These are phyloP conservation scores for Macrolepiota albuminosa DNA, from an alignment of 768 basidiomycete species.

Conservation along the genomic window DNA sequence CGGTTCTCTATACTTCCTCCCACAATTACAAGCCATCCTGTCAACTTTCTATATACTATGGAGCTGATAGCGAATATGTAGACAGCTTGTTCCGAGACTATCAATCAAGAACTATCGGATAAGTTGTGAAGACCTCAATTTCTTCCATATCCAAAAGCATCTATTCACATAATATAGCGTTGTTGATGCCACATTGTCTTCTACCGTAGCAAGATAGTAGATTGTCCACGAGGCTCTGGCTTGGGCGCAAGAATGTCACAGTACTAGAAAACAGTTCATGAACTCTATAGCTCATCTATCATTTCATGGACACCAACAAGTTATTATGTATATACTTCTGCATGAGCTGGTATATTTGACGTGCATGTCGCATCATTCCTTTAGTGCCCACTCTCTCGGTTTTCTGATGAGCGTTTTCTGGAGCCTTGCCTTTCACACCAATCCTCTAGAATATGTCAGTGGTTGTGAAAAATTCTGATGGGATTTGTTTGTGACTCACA, in stretches of 20 bases:
- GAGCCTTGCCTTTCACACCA: neutral
- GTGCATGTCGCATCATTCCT: neutral
- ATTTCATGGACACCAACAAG: no score
- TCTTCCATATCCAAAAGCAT: neutral
- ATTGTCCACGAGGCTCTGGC: no score
- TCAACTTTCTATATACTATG: neutral
- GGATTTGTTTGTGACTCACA: no score
- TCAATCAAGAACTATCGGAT: neutral
- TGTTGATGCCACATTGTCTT: neutral
- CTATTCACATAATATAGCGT: neutral
- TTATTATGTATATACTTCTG: no score
- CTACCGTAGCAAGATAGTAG: neutral
- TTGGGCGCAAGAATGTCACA: no score
- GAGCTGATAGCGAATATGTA: neutral
- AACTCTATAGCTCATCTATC: no score
- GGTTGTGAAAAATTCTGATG: no score
- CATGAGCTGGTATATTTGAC: no score
- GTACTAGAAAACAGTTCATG: no score
- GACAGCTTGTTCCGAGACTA: no score
- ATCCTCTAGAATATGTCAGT: neutral
- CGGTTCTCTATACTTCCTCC: neutral
- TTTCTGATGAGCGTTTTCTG: neutral
- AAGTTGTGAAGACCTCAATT: neutral
- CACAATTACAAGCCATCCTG: neutral
- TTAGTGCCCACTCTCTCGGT: neutral